These are phyloP conservation scores for Salix arbutifolia DNA, from an alignment of 345 rosid genomes.

Conservation along the genomic window DNA sequence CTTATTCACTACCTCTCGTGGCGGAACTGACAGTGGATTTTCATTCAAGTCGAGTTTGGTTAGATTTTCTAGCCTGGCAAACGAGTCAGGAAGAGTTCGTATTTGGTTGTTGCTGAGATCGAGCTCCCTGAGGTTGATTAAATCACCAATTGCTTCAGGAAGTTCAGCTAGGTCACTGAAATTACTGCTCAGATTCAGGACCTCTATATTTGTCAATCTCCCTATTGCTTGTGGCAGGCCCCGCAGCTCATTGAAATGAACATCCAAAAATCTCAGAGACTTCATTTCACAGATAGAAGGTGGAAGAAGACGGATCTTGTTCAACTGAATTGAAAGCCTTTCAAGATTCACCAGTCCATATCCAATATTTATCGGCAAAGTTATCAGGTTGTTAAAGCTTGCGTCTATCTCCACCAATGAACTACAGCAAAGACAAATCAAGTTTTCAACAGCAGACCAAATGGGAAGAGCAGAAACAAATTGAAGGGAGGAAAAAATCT, in stretches of 20 bases:
- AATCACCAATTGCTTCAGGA: constrained; percentile 23
- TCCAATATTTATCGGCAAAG: constrained; percentile 24
- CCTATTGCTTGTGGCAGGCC: constrained; percentile 28
- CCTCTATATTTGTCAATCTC: constrained; percentile 17
- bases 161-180: constrained; percentile 22
- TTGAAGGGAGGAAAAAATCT: neutral
- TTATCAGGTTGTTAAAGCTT: constrained; percentile 27
- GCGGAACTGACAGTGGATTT: constrained; percentile 24
- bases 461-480: neutral
- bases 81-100: constrained; percentile 17
- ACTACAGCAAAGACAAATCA: constrained; percentile 1
- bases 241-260: constrained; percentile 19
- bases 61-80: constrained; percentile 22
- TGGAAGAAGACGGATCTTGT: constrained; percentile 22
- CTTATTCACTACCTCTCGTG: constrained; percentile 9
- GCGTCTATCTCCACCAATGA: constrained; percentile 27
- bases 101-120: constrained; percentile 29
- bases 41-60: constrained; percentile 16
- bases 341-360: constrained; percentile 26
- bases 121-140: constrained; percentile 16
- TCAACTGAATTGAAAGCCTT: constrained; percentile 21
- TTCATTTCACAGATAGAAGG: constrained; percentile 22
- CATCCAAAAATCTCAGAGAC: constrained; percentile 27
- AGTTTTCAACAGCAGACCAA: neutral
- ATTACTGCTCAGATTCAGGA: constrained; percentile 22